A percentile compares a stretch with the other conserved stretches of the same genome.
phyloP scores from a whole-genome alignment of 768 basidiomycete species.

The Cystoderma amianthinum region DNA sequence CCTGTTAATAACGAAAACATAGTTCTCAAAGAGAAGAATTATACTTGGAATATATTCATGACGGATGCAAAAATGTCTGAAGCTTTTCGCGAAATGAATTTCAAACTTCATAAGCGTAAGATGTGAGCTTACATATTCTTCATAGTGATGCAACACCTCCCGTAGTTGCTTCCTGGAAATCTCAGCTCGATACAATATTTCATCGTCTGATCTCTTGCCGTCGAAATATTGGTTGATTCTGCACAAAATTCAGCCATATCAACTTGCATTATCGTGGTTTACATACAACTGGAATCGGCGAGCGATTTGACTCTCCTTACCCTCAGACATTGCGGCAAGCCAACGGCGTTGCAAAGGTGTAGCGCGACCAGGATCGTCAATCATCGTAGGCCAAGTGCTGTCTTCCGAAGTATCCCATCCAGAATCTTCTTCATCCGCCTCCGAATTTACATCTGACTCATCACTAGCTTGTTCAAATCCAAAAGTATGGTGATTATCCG shows the following conservation, averaged over 20 bases:
- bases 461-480: constrained; percentile 15
- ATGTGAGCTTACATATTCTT: constrained; percentile 66
- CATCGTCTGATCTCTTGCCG: constrained; percentile 86
- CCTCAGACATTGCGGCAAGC: constrained; percentile 87
- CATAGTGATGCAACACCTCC: constrained; percentile 78
- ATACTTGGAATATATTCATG: too few relatives aligned
- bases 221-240: constrained; percentile 94
- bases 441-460: constrained; percentile 27
- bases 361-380: constrained; percentile 77
- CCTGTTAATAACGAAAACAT: too few relatives aligned
- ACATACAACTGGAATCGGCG: constrained; percentile 76
- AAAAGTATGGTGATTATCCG: constrained; percentile 5
- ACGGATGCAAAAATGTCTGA: constrained; percentile 47
- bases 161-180: constrained; percentile 81
- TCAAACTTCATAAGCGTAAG: background rate
- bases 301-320: constrained; percentile 62
- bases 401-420: constrained; percentile 46
- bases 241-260: constrained; percentile 1
- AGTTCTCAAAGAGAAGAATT: constrained; percentile 26
- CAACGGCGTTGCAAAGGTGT: constrained; percentile 74
- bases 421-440: constrained; percentile 28
- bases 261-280: background rate
- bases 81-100: constrained; percentile 21
- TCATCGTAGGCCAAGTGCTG: constrained; percentile 53
- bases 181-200: constrained; percentile 86